Evolutionary conservation across 83 land plant species (phyloP).

Genomic region (Larix sibirica): DNA sequence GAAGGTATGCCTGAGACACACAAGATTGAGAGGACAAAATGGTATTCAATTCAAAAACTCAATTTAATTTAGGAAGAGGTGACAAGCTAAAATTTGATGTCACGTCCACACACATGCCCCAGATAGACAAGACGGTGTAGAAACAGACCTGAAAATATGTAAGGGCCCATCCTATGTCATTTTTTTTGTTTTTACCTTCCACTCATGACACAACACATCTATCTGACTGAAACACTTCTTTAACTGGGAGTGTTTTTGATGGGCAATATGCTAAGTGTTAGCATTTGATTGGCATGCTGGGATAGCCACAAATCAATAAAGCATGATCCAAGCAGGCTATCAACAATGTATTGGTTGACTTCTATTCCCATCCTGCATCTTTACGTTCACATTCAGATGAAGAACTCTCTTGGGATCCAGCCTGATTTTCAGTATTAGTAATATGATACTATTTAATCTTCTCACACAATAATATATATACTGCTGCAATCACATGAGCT

Average conservation of each 20-base stretch:
- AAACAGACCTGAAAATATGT: neutral
- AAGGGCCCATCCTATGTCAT: neutral
- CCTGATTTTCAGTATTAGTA: neutral
- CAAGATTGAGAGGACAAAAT: no score
- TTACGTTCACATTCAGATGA: neutral
- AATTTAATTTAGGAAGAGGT: neutral
- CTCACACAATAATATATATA: no score
- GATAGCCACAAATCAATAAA: neutral
- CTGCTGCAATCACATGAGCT: no score
- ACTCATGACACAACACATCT: neutral
- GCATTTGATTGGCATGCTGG: no score
- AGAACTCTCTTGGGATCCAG: neutral
- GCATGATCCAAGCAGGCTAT: no score
- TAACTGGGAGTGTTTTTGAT: no score
- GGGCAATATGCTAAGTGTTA: no score
- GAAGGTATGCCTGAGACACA: no score
- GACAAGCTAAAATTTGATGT: neutral
- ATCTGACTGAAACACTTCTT: neutral
- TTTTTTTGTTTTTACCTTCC: neutral
- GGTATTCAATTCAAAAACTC: no score
- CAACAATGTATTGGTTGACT: neutral
- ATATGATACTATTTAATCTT: neutral
- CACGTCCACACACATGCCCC: neutral
- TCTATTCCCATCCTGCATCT: neutral
- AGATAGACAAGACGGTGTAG: neutral